Percentiles rank a stretch among this genome's conserved stretches.
Evolutionary conservation across 345 rosid species (phyloP).

Genomic region (Acer campestre): DNA sequence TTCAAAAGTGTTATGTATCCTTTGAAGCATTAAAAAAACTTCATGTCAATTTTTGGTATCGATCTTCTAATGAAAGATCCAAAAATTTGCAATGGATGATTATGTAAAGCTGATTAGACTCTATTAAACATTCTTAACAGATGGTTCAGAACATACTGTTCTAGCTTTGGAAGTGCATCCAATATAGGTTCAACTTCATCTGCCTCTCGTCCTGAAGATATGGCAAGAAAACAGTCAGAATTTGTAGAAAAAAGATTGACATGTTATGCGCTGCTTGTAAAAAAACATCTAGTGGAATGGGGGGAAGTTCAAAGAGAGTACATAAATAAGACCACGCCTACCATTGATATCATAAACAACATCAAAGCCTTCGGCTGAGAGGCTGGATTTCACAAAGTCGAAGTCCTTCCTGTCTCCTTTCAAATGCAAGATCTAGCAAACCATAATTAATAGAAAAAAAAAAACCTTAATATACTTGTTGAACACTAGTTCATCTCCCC

Average conservation of each 20-base stretch:
- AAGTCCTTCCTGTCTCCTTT: conserved; percentile 97
- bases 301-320: background rate
- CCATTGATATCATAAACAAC: conserved; percentile 97
- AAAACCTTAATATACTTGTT: background rate
- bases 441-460: conserved; percentile 12
- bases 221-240: conserved; percentile 1
- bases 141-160: conserved; percentile 61
- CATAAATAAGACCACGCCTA: conserved; percentile 22
- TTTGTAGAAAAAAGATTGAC: background rate
- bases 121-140: conserved; percentile 3
- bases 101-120: background rate
- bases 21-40: background rate
- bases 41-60: background rate
- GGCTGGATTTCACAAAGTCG: conserved; percentile 95
- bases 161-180: conserved; percentile 90
- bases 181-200: conserved; percentile 88
- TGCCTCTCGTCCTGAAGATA: conserved; percentile 79
- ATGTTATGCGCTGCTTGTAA: background rate
- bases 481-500: background rate
- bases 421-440: conserved; percentile 77
- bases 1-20: background rate
- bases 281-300: background rate
- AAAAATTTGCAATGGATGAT: background rate
- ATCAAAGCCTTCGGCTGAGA: conserved; percentile 87
- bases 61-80: background rate